Evolutionary conservation across 495 filamentous ascomycete genomes (phyloP), one percentile per base, ranked within the genome.

Genomic region (Aspergillus sparsus): DNA sequence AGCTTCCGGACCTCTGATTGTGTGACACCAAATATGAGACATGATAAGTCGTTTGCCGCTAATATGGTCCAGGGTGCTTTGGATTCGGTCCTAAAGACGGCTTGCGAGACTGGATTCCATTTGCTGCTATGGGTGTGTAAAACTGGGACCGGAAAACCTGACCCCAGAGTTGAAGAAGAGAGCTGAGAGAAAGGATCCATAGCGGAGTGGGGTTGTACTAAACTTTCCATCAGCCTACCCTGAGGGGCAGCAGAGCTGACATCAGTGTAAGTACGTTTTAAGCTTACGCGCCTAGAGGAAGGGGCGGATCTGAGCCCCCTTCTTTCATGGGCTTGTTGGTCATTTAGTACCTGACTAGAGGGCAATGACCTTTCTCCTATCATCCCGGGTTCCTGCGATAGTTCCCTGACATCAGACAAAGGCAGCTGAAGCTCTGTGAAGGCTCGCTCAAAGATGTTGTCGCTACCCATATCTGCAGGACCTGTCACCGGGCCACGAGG

Each of bases 1-100:
- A 98, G 85, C 68, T 92, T 97, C 33, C 91, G 86, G 36, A 98
- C 88, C 74, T 98, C 94, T 8, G 90, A 89, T 68, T 92, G 90
- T 6, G 93, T 95, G 32, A 98, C 91, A 39, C 94, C 94, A 74
- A 98, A 98, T 49, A 98, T 84, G 31, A 98, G 81, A 74, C 94
- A 98, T 13, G 95, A 93, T 36, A 98, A 80, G 71, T 98, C 94
- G 68, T 98, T 98, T n/a, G 94, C 95, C 7, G 93, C 89, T 49
- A 96, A 79, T 56, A 98, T 97, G 3, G 93, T 98, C 90, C 92
- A 98, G 5, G 94, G 95, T 9, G 89, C 81, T 46, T 87, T 81
- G 46, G 90, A 82, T 72, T 95, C 90, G 13, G 94, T 98, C 15
- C 93, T 92, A 67, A 98, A 98, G 52, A 98, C 95, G 41, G 94